These are phyloP conservation scores for Chrysanthemum makinoi DNA, from an alignment of 129 eudicot species.

Conservation along the genomic window DNA sequence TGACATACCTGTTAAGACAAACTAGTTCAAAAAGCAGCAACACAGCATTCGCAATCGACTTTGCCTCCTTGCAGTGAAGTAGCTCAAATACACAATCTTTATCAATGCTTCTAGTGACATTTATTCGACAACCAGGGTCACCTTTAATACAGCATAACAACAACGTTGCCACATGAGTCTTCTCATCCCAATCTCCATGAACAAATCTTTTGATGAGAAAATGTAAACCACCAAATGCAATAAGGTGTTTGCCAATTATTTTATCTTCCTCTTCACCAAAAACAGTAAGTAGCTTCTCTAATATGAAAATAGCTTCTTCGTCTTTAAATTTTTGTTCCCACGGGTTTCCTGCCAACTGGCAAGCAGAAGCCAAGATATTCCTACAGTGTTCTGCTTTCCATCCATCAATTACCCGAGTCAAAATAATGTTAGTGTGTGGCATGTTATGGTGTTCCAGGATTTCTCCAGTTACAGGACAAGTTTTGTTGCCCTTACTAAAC, in stretches of 20 bases:
- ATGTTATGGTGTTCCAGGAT: constrained; percentile 2
- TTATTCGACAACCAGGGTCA: constrained; percentile 1
- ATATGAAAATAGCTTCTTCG: constrained; percentile 11
- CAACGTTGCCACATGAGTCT: constrained; percentile 1
- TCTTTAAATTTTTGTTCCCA: constrained; percentile 7
- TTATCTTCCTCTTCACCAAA: not conserved
- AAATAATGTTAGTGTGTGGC: not conserved
- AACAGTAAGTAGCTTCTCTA: constrained; percentile 2
- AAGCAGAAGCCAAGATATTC: not conserved
- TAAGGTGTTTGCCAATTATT: not conserved
- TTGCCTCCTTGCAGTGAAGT: constrained; percentile 5
- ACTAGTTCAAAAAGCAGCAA: constrained; percentile 8
- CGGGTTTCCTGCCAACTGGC: constrained; percentile 2
- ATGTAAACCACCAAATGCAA: not conserved
- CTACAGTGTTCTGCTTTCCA: constrained; percentile 3
- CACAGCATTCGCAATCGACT: not conserved
- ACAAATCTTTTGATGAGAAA: not conserved
- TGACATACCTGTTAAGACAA: constrained; percentile 2
- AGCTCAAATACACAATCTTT: not conserved
- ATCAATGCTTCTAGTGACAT: not conserved
- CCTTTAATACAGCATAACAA: constrained; percentile 3
- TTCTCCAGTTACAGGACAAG: constrained; percentile 3
- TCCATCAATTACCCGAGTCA: not conserved
- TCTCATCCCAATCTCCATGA: not conserved
- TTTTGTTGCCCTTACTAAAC: constrained; percentile 1